A percentile compares a stretch with the other conserved stretches of the same genome.
Conservation (phyloP, 83 land plant genomes). For the Larix sibirica region DNA sequence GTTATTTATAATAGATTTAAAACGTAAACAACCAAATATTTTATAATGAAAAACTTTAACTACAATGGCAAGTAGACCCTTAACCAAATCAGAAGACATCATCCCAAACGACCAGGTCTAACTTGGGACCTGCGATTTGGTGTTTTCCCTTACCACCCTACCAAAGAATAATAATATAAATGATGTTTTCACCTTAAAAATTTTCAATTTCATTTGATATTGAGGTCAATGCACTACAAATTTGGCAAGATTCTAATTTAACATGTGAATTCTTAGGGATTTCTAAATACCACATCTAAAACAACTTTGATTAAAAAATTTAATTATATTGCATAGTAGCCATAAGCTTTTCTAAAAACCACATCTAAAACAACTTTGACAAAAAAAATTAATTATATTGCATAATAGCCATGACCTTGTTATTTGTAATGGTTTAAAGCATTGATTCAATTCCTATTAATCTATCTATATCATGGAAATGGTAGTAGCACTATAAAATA, state of each 20-base stretch:
- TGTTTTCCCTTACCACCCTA: too few relatives aligned
- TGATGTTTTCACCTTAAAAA: too few relatives aligned
- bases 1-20: too few relatives aligned
- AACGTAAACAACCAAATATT: too few relatives aligned
- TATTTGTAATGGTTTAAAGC: not conserved
- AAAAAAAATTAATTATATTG: not conserved
- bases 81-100: too few relatives aligned
- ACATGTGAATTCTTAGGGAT: not conserved
- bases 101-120: too few relatives aligned
- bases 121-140: too few relatives aligned
- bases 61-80: too few relatives aligned
- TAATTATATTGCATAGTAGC: not conserved
- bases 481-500: not conserved
- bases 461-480: not conserved
- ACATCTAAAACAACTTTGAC: not conserved
- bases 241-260: not conserved
- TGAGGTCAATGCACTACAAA: not conserved
- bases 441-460: not conserved
- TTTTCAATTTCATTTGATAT: too few relatives aligned
- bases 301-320: not conserved
- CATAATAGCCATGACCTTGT: not conserved
- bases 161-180: too few relatives aligned
- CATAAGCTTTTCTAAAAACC: too few relatives aligned
- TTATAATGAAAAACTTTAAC: too few relatives aligned
- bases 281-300: not conserved